phyloP scores from a whole-genome alignment of 2,329 filamentous ascomycete genomes.

The Emergomyces africanus region DNA sequence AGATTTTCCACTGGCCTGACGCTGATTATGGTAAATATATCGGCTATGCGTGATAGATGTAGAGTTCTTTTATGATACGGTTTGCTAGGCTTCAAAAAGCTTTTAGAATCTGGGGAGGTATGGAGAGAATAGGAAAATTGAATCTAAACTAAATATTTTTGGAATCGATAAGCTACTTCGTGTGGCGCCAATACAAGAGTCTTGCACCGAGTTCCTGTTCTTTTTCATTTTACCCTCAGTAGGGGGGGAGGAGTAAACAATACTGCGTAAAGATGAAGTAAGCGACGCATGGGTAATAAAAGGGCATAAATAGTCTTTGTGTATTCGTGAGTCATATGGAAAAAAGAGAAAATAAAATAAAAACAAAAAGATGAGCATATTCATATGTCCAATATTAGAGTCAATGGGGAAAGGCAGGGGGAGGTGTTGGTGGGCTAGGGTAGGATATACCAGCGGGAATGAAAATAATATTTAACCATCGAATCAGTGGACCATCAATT shows the following conservation, averaged over 20 bases:
- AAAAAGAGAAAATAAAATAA: not conserved
- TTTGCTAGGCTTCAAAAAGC: not conserved
- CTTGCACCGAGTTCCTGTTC: not conserved
- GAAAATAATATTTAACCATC: not conserved
- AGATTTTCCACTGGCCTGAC: not conserved
- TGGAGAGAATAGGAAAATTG: not conserved
- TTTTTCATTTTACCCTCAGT: not conserved
- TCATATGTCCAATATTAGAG: not conserved
- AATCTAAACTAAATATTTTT: not conserved
- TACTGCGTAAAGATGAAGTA: not conserved
- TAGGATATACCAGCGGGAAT: not conserved
- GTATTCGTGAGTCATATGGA: not conserved
- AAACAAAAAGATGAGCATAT: not conserved
- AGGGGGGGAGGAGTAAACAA: not conserved
- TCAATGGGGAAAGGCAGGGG: not conserved
- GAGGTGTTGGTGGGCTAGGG: not conserved
- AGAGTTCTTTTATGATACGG: not conserved
- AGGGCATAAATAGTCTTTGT: not conserved
- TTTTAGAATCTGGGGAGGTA: not conserved
- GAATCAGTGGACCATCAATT: conserved; percentile 36
- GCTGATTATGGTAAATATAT: not conserved
- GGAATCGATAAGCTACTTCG: not conserved
- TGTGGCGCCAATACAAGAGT: not conserved
- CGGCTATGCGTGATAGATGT: not conserved
- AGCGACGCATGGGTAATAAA: not conserved